Percentiles rank a stretch among this genome's conserved stretches.
phyloP scores from a whole-genome alignment of 1,139 yeast species.

The Hyphopichia pseudoburtonii region DNA sequence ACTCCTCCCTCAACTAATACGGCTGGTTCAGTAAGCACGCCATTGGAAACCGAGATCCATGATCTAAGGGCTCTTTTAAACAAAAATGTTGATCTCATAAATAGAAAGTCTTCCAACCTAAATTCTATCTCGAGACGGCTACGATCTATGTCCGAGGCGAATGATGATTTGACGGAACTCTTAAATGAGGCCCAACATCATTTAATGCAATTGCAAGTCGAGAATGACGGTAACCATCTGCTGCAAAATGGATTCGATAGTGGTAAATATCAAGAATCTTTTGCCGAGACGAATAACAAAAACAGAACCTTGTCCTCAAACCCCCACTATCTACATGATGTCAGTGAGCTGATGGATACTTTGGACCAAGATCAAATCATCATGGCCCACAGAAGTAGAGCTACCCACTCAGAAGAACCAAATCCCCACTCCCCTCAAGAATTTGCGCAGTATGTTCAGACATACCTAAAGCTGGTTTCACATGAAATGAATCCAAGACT shows the following conservation, averaged over 20 bases:
- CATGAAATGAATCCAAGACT: slow-evolving; percentile 1
- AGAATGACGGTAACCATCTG: too few species aligned
- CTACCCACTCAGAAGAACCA: slow-evolving; percentile 1
- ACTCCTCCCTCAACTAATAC: slow-evolving; percentile 1
- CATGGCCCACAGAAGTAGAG: too few species aligned
- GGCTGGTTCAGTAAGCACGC: neutral
- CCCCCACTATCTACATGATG: too few species aligned
- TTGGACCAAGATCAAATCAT: too few species aligned
- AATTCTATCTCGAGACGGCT: slow-evolving; percentile 3
- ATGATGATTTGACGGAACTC: neutral
- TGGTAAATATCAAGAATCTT: too few species aligned
- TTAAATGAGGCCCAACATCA: neutral
- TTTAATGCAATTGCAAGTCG: too few species aligned
- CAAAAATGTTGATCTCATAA: slow-evolving; percentile 10
- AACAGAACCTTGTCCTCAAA: too few species aligned
- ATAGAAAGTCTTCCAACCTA: slow-evolving; percentile 9
- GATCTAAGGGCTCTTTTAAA: slow-evolving; percentile 1
- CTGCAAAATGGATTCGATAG: too few species aligned
- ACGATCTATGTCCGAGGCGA: neutral
- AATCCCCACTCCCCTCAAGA: slow-evolving; percentile 3
- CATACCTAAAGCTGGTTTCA: neutral
- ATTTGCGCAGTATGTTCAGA: neutral
- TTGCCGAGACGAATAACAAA: too few species aligned
- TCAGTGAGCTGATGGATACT: too few species aligned
- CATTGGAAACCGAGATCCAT: neutral